Base-by-base conservation (phyloP, 768 basidiomycete genomes). In the Auriscalpium orientale region DNA sequence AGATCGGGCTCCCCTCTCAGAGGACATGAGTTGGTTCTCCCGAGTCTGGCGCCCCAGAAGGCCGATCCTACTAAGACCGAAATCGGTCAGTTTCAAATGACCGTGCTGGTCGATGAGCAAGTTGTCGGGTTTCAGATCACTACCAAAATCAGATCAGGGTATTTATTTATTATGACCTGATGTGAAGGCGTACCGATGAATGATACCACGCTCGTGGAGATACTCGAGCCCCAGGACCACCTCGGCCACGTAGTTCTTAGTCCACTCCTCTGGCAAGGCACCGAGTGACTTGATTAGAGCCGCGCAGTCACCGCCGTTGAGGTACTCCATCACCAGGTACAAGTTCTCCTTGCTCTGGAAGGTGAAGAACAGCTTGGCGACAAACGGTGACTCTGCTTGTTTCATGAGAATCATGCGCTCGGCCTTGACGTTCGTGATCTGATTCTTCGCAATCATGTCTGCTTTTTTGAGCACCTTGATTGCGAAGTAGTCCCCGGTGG, bases 381-480 rank as follows among this genome's bases (percentile, higher is more conserved):
- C 97, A 66, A 98, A 95, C 15, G 97, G 95, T 9, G 94, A 97
- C 70, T 97, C 94, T 1, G 95, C 90, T 71, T 98, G 95, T 69
- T 94, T 94, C 97, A 99, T 99, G 63, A 99, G 80, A 65, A 99
- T 99, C 86, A 97, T 98, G 56, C 97, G 82, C 75, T 99, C 97
- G 2, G 97, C 97, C 74, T 98, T 98, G 70, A 99, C 97, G 68
- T 98, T 99, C 49, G 97, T 98, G 69, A 99, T 95, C 71, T 99
- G 97, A 75, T 99, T 99, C 81, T 99, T 99, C 43, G 97, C 91
- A 69, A 99, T 98, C 97, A 99, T 99, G 72, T 99, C 97, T n/a
- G 94, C 92, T 76, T 99, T 99, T 76, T 95, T 98, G 68, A 99
- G 73, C n/a, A 98, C 95, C 72, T 99, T 99, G 82, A 99, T 95